Conservation (phyloP, 2,329 filamentous ascomycete genomes). For the Ophiostoma australiae region DNA sequence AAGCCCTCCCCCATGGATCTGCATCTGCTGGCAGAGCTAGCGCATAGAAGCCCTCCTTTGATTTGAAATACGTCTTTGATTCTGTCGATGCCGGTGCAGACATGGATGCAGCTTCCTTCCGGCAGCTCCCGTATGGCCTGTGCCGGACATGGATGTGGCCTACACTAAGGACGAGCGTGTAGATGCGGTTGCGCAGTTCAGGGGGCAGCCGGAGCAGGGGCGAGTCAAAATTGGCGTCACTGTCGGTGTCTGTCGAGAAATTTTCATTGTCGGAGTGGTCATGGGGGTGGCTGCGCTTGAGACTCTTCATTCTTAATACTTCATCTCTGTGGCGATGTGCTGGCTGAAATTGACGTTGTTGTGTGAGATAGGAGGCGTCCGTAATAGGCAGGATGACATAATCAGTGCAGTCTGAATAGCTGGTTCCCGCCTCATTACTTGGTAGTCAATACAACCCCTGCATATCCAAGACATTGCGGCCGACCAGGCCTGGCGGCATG, state of each 20-base stretch:
- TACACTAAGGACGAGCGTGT: constrained; percentile 33
- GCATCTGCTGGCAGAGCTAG: constrained; percentile 30
- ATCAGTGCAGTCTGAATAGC: background rate
- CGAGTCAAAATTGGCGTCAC: constrained; percentile 28
- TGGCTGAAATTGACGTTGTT: background rate
- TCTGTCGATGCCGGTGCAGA: background rate
- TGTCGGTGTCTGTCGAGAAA: constrained; percentile 31
- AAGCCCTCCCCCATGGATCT: constrained; percentile 32
- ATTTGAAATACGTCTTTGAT: background rate
- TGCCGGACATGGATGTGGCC: constrained; percentile 36
- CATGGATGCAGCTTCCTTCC: background rate
- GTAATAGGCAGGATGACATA: constrained; percentile 7
- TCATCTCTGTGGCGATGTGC: background rate
- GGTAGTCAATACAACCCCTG: background rate
- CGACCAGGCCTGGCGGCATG: background rate
- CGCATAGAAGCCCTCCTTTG: constrained; percentile 32
- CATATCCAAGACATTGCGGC: background rate
- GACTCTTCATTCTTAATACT: background rate
- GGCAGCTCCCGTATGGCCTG: constrained; percentile 18
- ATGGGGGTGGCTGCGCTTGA: background rate
- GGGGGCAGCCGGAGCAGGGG: constrained; percentile 34
- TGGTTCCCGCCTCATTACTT: too few relatives aligned
- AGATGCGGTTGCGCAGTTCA: constrained; percentile 37
- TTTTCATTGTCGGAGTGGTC: background rate
- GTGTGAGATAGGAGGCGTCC: background rate